phyloP scores from a whole-genome alignment of 257 asterid genomes.

The Solanum gandarillasii region DNA sequence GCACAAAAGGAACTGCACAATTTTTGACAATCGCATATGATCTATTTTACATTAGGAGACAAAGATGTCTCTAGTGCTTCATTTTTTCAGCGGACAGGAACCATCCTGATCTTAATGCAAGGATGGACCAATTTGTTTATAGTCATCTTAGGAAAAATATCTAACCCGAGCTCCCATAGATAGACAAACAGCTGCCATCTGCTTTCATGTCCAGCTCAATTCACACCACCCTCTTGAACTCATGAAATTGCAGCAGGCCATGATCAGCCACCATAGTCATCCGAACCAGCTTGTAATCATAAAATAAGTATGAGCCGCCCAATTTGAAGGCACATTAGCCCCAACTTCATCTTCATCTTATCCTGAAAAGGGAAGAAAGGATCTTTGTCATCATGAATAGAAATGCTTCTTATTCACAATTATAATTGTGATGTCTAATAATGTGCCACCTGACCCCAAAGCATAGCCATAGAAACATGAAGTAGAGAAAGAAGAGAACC shows the following conservation, averaged over 20 bases:
- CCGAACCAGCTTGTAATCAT: slow-evolving; percentile 1
- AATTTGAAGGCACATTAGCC: background rate
- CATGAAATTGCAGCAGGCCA: slow-evolving; percentile 5
- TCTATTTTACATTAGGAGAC: slow-evolving; percentile 25
- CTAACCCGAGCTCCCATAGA: slow-evolving; percentile 27
- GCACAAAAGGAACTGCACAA: slow-evolving; percentile 23
- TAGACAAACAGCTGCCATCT: slow-evolving; percentile 1
- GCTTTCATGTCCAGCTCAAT: slow-evolving; percentile 2
- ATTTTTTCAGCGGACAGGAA: slow-evolving; percentile 22
- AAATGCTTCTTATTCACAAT: background rate
- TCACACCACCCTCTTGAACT: slow-evolving; percentile 4
- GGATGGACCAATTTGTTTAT: slow-evolving; percentile 19
- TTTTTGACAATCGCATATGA: slow-evolving; percentile 12
- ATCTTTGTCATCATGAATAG: background rate
- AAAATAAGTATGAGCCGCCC: background rate
- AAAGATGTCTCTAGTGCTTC: slow-evolving; percentile 11
- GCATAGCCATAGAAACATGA: background rate
- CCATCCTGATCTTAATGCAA: slow-evolving; percentile 24
- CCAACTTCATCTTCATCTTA: background rate
- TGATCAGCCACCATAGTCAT: slow-evolving; percentile 3
- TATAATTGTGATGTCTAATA: background rate
- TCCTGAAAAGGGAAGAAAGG: background rate
- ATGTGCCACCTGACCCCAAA: background rate
- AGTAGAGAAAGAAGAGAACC: slow-evolving; percentile 9
- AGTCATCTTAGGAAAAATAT: slow-evolving; percentile 28